These are phyloP conservation scores for Persicaria maculosa DNA, from an alignment of 148 eudicot genomes.

Conservation along the genomic window DNA sequence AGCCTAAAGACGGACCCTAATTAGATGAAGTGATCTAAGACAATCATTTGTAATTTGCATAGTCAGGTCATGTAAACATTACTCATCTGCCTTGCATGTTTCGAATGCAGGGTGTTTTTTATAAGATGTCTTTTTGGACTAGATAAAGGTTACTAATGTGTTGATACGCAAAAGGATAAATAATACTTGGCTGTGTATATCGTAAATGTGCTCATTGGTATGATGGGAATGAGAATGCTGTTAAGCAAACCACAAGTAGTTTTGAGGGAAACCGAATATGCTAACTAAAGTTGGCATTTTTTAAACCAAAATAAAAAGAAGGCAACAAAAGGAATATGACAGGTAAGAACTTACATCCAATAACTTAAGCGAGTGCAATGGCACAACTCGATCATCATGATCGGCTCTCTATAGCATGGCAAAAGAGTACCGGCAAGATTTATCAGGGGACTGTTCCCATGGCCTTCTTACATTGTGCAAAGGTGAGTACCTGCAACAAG, in stretches of 20 bases:
- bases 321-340: too few species aligned
- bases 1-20: neutral
- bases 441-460: constrained; percentile 62
- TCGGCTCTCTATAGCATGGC: constrained; percentile 94
- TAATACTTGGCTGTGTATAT: too few species aligned
- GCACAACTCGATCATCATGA: constrained; percentile 98
- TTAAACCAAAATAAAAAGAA: too few species aligned
- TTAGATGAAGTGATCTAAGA: neutral
- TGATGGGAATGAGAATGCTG: neutral
- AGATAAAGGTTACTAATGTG: too few species aligned
- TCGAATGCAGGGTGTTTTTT: too few species aligned
- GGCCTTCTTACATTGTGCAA: constrained; percentile 87
- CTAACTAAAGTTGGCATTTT: neutral
- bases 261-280: neutral
- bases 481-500: constrained; percentile 77
- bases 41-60: too few species aligned
- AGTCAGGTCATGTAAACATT: neutral
- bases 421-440: constrained; percentile 58
- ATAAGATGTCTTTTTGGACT: too few species aligned
- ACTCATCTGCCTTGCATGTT: neutral
- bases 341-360: constrained; percentile 74
- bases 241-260: neutral
- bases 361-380: constrained; percentile 79
- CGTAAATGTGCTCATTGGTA: neutral
- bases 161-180: too few species aligned